Evolutionary conservation across 1,284 basidiomycete genomes (phyloP).

Genomic region (Puccinia polysora): DNA sequence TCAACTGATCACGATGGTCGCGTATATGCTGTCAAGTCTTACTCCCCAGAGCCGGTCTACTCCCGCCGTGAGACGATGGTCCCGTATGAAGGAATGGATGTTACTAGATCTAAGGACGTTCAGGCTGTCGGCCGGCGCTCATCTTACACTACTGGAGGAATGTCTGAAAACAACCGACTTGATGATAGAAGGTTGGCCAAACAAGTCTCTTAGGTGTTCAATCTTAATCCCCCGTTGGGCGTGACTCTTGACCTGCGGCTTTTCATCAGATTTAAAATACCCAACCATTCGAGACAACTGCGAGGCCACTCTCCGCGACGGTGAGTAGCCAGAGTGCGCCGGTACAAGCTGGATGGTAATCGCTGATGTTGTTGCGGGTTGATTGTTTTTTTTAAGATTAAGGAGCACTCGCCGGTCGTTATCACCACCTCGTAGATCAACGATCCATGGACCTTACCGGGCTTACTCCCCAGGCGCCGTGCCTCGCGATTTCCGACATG

Average conservation of each 20-base stretch:
- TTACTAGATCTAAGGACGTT: too few relatives aligned
- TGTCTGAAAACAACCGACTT: too few relatives aligned
- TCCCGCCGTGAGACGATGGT: too few relatives aligned
- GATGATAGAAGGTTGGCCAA: too few relatives aligned
- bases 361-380: too few relatives aligned
- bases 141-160: too few relatives aligned
- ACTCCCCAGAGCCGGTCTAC: constrained; percentile 6
- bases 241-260: not conserved
- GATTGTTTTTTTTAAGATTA: not conserved
- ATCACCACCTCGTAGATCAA: not conserved
- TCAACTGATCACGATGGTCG: constrained; percentile 1
- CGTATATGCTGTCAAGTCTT: not conserved
- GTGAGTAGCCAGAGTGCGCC: constrained; percentile 7
- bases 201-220: too few relatives aligned
- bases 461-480: not conserved
- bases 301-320: constrained; percentile 16
- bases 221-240: too few relatives aligned
- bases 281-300: not conserved
- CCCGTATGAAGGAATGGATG: too few relatives aligned
- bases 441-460: not conserved
- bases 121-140: too few relatives aligned
- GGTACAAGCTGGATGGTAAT: too few relatives aligned
- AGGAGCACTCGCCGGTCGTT: constrained; percentile 9
- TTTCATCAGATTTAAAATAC: not conserved
- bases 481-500: too few relatives aligned